Percentiles rank a stretch among this genome's conserved stretches.
Conservation (phyloP, 768 basidiomycete species). For the Lactarius deliciosus region DNA sequence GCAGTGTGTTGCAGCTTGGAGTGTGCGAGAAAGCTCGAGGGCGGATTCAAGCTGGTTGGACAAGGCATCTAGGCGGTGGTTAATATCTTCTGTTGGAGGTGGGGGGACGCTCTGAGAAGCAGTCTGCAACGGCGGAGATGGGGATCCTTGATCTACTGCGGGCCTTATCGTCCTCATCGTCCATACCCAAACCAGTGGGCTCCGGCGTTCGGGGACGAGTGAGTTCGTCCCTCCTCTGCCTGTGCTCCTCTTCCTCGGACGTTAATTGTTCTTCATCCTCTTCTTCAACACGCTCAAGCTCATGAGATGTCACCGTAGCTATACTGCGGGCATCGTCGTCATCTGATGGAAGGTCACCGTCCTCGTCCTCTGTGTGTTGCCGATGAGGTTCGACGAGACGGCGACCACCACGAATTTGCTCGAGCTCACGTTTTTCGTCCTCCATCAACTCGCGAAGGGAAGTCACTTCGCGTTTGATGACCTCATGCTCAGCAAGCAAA, state of each 20-base stretch:
- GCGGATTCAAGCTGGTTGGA: constrained; percentile 75
- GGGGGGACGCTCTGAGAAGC: constrained; percentile 31
- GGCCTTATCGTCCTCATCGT: constrained; percentile 47
- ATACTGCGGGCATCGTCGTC: constrained; percentile 70
- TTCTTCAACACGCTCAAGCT: constrained; percentile 70
- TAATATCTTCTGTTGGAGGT: constrained; percentile 52
- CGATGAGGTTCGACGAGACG: constrained; percentile 23
- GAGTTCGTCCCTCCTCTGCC: constrained; percentile 49
- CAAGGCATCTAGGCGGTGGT: constrained; percentile 58
- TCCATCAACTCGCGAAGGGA: constrained; percentile 72
- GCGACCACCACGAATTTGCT: constrained; percentile 34
- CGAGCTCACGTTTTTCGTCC: constrained; percentile 55
- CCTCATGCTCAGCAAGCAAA: constrained; percentile 81
- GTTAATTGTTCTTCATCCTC: constrained; percentile 63
- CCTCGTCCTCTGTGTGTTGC: constrained; percentile 26
- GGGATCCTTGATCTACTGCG: constrained; percentile 32
- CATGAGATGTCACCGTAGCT: constrained; percentile 65
- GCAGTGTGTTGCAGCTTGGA: constrained; percentile 77
- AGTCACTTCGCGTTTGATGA: constrained; percentile 74
- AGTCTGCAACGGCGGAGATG: constrained; percentile 31
- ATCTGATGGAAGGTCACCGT: constrained; percentile 37
- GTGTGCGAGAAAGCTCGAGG: constrained; percentile 63
- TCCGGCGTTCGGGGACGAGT: constrained; percentile 81
- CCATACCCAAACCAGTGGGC: constrained; percentile 60
- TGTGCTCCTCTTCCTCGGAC: constrained; percentile 45